Conservation (phyloP, 305 asterid species). For the Nicotiana rustica region DNA sequence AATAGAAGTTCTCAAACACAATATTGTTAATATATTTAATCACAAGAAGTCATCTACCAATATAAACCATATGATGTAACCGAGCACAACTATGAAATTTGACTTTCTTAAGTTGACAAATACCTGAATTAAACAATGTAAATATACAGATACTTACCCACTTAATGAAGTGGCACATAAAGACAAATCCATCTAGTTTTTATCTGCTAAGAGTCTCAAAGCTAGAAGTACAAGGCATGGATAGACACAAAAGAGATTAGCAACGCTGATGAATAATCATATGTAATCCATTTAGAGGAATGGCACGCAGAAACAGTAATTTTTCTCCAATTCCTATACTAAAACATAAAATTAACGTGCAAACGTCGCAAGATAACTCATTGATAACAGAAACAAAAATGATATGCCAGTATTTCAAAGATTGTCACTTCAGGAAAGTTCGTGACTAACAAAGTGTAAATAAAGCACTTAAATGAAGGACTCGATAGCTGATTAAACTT, state of each 20-base stretch:
- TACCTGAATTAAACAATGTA: background rate
- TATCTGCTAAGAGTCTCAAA: background rate
- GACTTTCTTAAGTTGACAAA: constrained; percentile 6
- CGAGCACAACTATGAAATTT: background rate
- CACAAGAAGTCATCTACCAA: background rate
- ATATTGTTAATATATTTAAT: background rate
- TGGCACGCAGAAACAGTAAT: background rate
- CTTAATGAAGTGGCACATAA: background rate
- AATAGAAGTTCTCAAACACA: background rate
- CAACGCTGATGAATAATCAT: background rate
- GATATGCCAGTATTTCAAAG: background rate
- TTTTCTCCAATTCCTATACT: background rate
- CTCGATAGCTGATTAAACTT: too few species aligned
- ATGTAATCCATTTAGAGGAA: constrained; percentile 12
- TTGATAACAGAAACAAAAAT: background rate
- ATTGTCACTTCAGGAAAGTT: background rate
- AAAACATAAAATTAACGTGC: constrained; percentile 1
- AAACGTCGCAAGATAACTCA: background rate
- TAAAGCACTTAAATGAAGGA: constrained; percentile 12
- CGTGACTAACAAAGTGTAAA: background rate
- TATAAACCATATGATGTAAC: background rate
- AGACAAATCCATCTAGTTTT: background rate
- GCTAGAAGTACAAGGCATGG: constrained; percentile 11
- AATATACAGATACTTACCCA: background rate
- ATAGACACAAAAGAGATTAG: constrained; percentile 17